A percentile compares a stretch with the other conserved stretches of the same genome.
Evolutionary conservation across 352 stramenopile species (phyloP).

Genomic region (Thraustochytrium striatum): DNA sequence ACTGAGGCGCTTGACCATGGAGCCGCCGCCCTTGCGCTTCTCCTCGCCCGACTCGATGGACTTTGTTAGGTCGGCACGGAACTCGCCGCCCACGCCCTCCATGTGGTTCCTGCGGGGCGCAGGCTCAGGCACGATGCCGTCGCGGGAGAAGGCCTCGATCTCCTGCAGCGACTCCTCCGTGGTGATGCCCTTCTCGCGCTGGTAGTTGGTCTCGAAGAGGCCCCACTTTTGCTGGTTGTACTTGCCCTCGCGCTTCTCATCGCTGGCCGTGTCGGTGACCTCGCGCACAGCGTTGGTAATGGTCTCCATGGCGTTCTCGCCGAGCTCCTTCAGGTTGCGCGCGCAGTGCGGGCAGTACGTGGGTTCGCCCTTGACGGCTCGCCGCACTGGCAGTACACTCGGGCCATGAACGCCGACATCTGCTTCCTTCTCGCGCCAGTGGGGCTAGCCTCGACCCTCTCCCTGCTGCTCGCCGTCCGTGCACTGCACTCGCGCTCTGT

Average conservation of each 20-base stretch:
- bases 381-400: constrained; percentile 34
- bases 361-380: constrained; percentile 3
- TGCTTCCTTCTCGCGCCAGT: not conserved
- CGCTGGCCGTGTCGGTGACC: not conserved
- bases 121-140: constrained; percentile 27
- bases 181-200: constrained; percentile 46
- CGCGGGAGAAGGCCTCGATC: constrained; percentile 33
- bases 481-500: too few relatives aligned
- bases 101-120: constrained; percentile 8
- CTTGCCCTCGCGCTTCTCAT: constrained; percentile 19
- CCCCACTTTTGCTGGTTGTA: constrained; percentile 48
- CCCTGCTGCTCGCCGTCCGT: too few relatives aligned
- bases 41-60: constrained; percentile 31
- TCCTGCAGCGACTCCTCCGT: constrained; percentile 43
- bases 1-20: not conserved
- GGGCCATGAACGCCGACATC: not conserved
- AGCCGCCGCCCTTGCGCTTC: not conserved
- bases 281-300: constrained; percentile 34
- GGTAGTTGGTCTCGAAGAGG: constrained; percentile 49
- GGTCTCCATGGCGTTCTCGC: not conserved
- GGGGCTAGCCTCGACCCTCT: too few relatives aligned
- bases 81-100: constrained; percentile 10
- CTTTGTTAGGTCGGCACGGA: constrained; percentile 9
- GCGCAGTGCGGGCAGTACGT: constrained; percentile 38
- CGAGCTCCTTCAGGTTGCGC: not conserved